Conservation (phyloP, 495 filamentous ascomycete genomes). For the Aspergillus indologenus region DNA sequence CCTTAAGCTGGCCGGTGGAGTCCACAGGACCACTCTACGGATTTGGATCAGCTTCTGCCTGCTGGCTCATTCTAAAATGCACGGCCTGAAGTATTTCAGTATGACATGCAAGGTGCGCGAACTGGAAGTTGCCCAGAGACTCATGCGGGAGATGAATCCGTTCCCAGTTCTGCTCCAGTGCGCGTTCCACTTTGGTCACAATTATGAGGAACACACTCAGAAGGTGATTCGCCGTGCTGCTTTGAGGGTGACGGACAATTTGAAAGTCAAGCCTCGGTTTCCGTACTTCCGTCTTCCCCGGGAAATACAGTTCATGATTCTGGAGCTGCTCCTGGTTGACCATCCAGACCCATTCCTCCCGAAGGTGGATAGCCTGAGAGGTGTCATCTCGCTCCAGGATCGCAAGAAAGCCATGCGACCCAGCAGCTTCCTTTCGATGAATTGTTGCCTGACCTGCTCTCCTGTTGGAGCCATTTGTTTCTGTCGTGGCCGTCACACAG, state of each 20-base stretch:
- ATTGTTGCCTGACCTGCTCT: constrained; percentile 27
- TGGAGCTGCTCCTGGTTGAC: constrained; percentile 20
- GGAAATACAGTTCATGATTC: constrained; percentile 28
- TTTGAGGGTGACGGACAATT: constrained; percentile 18
- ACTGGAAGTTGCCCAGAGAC: constrained; percentile 14
- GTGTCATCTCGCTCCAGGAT: constrained; percentile 17
- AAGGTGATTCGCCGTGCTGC: constrained; percentile 18
- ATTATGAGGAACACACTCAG: constrained; percentile 15
- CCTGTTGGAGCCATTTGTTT: constrained; percentile 22
- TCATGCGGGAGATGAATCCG: constrained; percentile 18
- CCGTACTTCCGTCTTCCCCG: constrained; percentile 26
- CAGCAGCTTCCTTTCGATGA: constrained; percentile 2
- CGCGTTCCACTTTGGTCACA: constrained; percentile 20
- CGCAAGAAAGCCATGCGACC: constrained; percentile 9
- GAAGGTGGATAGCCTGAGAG: neutral
- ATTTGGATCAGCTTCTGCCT: constrained; percentile 26
- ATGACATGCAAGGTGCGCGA: constrained; percentile 25
- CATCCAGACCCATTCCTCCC: constrained; percentile 18
- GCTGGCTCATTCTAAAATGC: constrained; percentile 13
- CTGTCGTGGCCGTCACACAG: constrained; percentile 20
- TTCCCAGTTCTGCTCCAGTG: constrained; percentile 22
- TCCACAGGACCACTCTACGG: constrained; percentile 15
- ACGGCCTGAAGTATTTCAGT: constrained; percentile 18
- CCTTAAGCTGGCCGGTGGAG: constrained; percentile 9
- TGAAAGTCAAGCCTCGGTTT: constrained; percentile 13